Evolutionary conservation across 2,329 filamentous ascomycete genomes (phyloP), one percentile per base, ranked within the genome.

Genomic region (Cordyceps pruinosa): DNA sequence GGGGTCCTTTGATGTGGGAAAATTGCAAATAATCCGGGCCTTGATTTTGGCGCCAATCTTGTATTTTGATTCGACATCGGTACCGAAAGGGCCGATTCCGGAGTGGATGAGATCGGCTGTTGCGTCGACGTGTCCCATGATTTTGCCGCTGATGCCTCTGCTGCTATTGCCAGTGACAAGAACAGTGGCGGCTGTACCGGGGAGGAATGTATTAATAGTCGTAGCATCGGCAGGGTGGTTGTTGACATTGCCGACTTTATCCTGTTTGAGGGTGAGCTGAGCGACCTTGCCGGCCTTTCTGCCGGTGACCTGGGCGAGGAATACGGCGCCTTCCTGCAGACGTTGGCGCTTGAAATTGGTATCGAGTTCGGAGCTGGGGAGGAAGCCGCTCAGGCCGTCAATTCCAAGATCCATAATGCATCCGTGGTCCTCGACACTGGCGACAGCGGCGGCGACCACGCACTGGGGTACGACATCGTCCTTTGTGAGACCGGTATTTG

Each of bases 401-500:
- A 97, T 76, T 19, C 90, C 90, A 37, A 97, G 74, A 64, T 97
- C 90, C 90, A 99, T 96, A 57, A 97, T 83, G 58, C 94, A 81
- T 60, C 94, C 94, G 67, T 96, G 92, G 65, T 99, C 95, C 72
- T 99, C 93, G n/a, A 95, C 87, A 71, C 93, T 99, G 51, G 82
- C 74, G 26, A 99, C 86, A 0, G 91, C 87, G 2, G 91, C 93
- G 80, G 97, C 95, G 21, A 97, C 76, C 46, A 89, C 91, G 62
- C 78, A 80, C 66, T 96, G 87, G 41, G 81, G 73, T 10, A 94
- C 84, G 10, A 97, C 72, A 65, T 90, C 90, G 41, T 87, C 83
- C 62, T 83, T 81, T 4, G 81, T 77, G 23, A 99, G 76, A 1
- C 89, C 87, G 2, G 81, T 80, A 69, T 99, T 99, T 56, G 90